phyloP scores from a whole-genome alignment of 805 yeast genomes.

The Candida rishiriensis region DNA sequence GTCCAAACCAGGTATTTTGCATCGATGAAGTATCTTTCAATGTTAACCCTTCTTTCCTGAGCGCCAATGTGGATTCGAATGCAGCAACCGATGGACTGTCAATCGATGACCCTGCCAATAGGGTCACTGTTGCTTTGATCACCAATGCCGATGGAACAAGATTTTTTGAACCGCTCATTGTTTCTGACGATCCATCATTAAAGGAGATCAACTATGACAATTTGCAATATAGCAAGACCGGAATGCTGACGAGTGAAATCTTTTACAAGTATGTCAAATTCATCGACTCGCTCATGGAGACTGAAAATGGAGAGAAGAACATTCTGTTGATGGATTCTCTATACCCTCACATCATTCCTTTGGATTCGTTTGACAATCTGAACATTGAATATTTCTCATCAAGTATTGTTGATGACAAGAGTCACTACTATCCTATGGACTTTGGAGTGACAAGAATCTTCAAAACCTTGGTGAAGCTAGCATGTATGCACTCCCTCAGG shows the following conservation, averaged over 20 bases:
- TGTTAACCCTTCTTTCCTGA: conserved; percentile 17
- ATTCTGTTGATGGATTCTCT: conserved; percentile 31
- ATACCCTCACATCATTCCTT: conserved; percentile 33
- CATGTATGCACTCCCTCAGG: conserved; percentile 14
- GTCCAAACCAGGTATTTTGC: conserved; percentile 29
- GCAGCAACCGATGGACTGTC: conserved; percentile 7
- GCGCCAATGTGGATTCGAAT: conserved; percentile 6
- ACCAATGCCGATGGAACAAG: conserved; percentile 27
- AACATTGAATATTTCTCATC: conserved; percentile 28
- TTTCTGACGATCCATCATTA: conserved; percentile 16
- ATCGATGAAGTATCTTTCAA: conserved; percentile 33
- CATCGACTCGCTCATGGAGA: conserved; percentile 12
- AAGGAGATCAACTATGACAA: conserved; percentile 8
- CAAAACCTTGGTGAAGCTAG: conserved; percentile 25
- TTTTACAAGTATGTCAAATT: conserved; percentile 20
- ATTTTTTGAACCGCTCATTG: conserved; percentile 25
- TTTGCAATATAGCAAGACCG: conserved; percentile 21
- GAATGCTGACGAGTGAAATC: conserved; percentile 23
- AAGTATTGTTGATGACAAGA: conserved; percentile 10
- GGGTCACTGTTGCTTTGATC: conserved; percentile 24
- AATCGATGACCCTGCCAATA: conserved; percentile 12
- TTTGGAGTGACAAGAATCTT: conserved; percentile 31
- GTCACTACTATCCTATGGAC: conserved; percentile 28
- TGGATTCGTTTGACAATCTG: conserved; percentile 25
- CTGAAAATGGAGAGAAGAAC: conserved; percentile 16